A percentile compares a stretch with the other conserved stretches of the same genome.
phyloP scores from a whole-genome alignment of 495 filamentous ascomycete species.

The Trichocladium uniseriatum region DNA sequence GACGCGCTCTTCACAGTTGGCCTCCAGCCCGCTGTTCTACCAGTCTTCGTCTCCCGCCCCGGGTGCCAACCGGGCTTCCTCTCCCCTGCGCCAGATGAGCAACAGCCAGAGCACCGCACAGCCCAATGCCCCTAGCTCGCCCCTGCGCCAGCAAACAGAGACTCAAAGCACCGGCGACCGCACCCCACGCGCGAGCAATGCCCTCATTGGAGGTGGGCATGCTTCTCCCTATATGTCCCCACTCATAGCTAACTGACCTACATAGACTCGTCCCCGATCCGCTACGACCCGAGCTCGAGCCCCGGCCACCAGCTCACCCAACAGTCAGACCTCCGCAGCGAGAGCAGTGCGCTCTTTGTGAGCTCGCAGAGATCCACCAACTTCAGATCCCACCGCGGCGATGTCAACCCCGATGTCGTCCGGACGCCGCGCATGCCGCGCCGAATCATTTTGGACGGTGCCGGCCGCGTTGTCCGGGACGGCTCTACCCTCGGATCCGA shows the following conservation, averaged over 20 bases:
- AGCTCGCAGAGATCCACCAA: conserved; percentile 48
- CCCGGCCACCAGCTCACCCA: conserved; percentile 53
- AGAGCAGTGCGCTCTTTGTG: conserved; percentile 81
- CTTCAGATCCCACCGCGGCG: conserved; percentile 59
- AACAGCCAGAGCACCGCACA: conserved; percentile 45
- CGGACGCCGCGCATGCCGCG: conserved; percentile 56
- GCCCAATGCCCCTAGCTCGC: conserved; percentile 55
- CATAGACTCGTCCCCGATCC: conserved; percentile 81
- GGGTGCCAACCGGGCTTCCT: conserved; percentile 31
- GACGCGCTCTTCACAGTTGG: conserved; percentile 37
- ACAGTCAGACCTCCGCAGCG: conserved; percentile 60
- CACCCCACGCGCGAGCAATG: conserved; percentile 61
- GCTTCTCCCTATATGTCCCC: neutral
- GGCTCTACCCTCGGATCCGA: conserved; percentile 54
- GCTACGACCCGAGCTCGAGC: conserved; percentile 80
- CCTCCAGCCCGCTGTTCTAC: conserved; percentile 78
- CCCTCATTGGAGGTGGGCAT: conserved; percentile 54
- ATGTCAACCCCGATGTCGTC: conserved; percentile 70
- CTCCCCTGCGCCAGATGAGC: conserved; percentile 45
- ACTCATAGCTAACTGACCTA: neutral
- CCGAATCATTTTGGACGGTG: conserved; percentile 72
- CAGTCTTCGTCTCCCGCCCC: conserved; percentile 68
- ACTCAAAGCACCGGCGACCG: conserved; percentile 48
- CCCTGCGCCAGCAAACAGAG: conserved; percentile 48
- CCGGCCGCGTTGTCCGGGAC: conserved; percentile 59